A percentile compares a stretch with the other conserved stretches of the same genome.
Conservation (phyloP, 345 rosid genomes). For the Populus ilicifolia region DNA sequence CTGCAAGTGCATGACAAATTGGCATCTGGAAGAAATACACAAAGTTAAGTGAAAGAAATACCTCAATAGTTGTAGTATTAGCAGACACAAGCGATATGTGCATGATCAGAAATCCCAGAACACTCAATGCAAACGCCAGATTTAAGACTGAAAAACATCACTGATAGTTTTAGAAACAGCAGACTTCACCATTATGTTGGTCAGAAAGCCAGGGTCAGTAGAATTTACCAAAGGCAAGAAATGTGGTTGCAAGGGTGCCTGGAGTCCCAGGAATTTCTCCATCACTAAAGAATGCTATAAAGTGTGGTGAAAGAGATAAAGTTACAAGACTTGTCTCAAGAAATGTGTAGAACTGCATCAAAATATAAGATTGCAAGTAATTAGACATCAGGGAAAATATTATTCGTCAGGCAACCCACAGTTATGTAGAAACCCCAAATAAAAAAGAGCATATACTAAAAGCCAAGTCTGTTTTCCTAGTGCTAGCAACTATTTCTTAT, state of each 20-base stretch:
- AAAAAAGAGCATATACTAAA: background rate
- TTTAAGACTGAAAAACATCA: conserved; percentile 65
- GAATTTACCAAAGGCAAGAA: conserved; percentile 83
- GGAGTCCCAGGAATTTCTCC: conserved; percentile 95
- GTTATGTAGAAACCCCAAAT: background rate
- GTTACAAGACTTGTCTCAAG: conserved; percentile 89
- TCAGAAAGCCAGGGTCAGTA: background rate
- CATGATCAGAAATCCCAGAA: conserved; percentile 91
- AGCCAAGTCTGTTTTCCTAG: background rate
- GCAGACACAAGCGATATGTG: conserved; percentile 77
- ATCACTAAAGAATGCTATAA: conserved; percentile 84
- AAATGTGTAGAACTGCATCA: conserved; percentile 91
- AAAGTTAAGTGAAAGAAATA: conserved; percentile 20
- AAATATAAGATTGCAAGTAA: conserved; percentile 12
- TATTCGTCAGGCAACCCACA: background rate
- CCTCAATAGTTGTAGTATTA: conserved; percentile 98
- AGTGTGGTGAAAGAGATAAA: conserved; percentile 75
- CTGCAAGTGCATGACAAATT: background rate
- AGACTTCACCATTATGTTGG: background rate
- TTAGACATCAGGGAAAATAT: background rate
- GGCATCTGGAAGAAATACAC: background rate
- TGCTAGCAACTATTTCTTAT: background rate
- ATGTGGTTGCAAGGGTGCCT: conserved; percentile 88
- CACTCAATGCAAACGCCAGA: conserved; percentile 91
- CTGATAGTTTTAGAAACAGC: conserved; percentile 4